A percentile compares a stretch with the other conserved stretches of the same genome.
Conservation (phyloP, 306 rosid genomes). For the Canavalia ensiformis region DNA sequence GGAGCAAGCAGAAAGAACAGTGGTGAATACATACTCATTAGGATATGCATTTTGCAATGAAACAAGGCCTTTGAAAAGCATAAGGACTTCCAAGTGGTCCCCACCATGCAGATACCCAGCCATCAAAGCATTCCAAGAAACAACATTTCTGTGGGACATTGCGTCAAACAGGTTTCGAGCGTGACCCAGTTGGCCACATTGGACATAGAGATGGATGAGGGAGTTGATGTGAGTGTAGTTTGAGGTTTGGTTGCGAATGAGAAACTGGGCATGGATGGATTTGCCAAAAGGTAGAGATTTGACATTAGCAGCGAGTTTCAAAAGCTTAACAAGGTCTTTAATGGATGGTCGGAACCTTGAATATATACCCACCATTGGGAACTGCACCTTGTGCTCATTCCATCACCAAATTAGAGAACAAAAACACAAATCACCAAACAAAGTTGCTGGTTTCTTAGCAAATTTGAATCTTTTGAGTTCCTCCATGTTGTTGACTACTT, state of each 20-base stretch:
- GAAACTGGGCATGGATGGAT: conserved; percentile 63
- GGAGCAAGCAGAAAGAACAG: conserved; percentile 65
- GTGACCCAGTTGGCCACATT: conserved; percentile 51
- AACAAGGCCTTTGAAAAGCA: conserved; percentile 57
- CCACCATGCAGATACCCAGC: conserved; percentile 65
- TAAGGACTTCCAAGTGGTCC: conserved; percentile 56
- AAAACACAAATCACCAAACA: background rate
- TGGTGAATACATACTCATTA: conserved; percentile 62
- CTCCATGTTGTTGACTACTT: background rate
- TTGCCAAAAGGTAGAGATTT: conserved; percentile 58
- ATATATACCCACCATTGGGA: background rate
- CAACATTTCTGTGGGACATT: conserved; percentile 62
- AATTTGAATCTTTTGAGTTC: background rate
- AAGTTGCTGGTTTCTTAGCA: background rate
- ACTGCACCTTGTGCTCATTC: conserved; percentile 4
- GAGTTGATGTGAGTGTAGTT: conserved; percentile 49
- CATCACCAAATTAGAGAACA: background rate
- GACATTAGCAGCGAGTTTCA: conserved; percentile 58
- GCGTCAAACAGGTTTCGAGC: conserved; percentile 64
- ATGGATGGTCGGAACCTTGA: conserved; percentile 26
- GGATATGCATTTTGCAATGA: conserved; percentile 40
- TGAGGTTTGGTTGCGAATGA: conserved; percentile 47
- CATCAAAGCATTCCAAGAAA: conserved; percentile 72
- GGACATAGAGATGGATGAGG: conserved; percentile 57
- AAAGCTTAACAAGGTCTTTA: conserved; percentile 54